A percentile compares a stretch with the other conserved stretches of the same genome.
These are phyloP conservation scores for Monascus purpureus DNA, from an alignment of 495 filamentous ascomycete species.

Conservation along the genomic window DNA sequence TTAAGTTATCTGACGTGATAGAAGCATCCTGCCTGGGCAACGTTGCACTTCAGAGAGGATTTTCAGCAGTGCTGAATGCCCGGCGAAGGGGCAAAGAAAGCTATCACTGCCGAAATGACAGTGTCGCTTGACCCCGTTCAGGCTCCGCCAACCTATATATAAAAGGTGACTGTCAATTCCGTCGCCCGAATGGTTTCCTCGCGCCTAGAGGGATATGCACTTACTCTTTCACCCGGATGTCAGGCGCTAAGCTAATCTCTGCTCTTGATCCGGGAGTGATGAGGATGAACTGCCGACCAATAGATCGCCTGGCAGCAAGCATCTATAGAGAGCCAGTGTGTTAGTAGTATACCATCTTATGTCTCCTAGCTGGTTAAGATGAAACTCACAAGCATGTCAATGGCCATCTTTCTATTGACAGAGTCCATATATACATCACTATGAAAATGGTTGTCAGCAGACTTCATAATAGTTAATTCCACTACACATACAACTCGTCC, in stretches of 20 bases:
- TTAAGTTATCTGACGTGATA: too few species aligned
- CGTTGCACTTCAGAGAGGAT: too few species aligned
- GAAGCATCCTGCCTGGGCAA: too few species aligned
- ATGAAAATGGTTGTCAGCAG: constrained; percentile 9
- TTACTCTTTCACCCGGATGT: constrained; percentile 78
- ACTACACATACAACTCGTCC: constrained; percentile 67
- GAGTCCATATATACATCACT: constrained; percentile 98
- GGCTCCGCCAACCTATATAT: constrained; percentile 43
- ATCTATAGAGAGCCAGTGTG: constrained; percentile 36
- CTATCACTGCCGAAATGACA: constrained; percentile 19
- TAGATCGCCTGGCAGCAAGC: constrained; percentile 64
- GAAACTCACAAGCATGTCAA: constrained; percentile 79
- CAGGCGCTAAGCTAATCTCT: constrained; percentile 51
- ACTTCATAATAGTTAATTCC: neutral
- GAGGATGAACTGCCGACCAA: constrained; percentile 86
- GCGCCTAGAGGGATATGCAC: constrained; percentile 15
- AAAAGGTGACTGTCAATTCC: neutral
- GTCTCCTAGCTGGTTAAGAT: neutral
- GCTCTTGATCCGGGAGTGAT: constrained; percentile 86
- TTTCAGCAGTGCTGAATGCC: too few species aligned
- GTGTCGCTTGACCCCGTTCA: constrained; percentile 30
- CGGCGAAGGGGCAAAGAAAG: too few species aligned
- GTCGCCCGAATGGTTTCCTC: constrained; percentile 4
- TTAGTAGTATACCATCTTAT: constrained; percentile 7
- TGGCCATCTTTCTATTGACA: constrained; percentile 85